Evolutionary conservation across 2,329 filamentous ascomycete species (phyloP), one percentile per base, ranked within the genome.

Genomic region (Diaporthe velutina): DNA sequence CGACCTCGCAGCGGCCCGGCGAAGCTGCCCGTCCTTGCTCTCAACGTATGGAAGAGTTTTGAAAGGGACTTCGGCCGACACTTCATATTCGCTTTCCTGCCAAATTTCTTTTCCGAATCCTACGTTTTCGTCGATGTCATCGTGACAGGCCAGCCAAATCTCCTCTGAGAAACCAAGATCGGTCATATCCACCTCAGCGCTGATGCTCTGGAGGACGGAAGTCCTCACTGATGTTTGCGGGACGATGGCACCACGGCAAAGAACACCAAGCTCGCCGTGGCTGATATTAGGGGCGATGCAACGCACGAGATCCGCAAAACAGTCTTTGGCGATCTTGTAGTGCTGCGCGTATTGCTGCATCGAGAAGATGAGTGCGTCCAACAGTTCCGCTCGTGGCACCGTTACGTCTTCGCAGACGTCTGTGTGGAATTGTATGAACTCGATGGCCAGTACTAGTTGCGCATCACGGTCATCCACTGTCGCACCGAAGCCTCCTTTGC

Each of bases 301-400:
- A 75, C 95, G 92, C 80, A 94, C 95, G 77, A 97, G 90, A 82
- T 98, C 95, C 71, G 93, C 89, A 77, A 99, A 90, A 80, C 95
- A 98, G 83, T 99, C 97, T 83, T 96, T 98, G 84, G 98, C 92
- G 74, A 96, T 87, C 84, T 98, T 98, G 86, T 98, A 98, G 83
- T 99, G 97, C 80, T 98, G 95, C 58, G 92, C 93, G 82, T 98
- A 98, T 75, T 86, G 90, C 81, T 97, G 94, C 94, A 99, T 97
- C 1, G 95, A 93, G 58, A 87, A 88, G 73, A 98, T 92, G 50
- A 99, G 87, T 4, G 90, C 88, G 3, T 90, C 86, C 5, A 98
- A 83, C 50, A 98, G 88, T 74, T 95, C 91, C 70, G 90, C 88
- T 12, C 97, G 92, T 40, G 96, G 95, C 35, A 98, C 89, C 42